Evolutionary conservation across 2,329 filamentous ascomycete genomes (phyloP), one percentile per base, ranked within the genome.

Genomic region (Didymella exigua): DNA sequence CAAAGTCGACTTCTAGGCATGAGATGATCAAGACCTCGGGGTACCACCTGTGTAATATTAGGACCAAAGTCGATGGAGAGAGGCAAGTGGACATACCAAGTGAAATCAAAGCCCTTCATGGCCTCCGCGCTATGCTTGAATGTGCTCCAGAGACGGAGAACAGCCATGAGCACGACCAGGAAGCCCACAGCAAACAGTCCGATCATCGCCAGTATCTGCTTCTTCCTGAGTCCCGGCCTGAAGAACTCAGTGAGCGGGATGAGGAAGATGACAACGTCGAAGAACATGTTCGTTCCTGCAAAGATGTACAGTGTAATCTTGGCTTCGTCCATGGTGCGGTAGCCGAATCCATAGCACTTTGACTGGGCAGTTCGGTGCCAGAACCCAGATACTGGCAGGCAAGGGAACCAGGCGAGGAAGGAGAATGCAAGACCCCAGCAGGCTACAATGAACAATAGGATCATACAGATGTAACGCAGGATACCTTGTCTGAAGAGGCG

Each of bases 1-100:
- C 72, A 38, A 75, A 67, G 29, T 73, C 66, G 43, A 74, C 58
- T 50, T 75, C 72, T 29, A 75, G 59, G 40, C 61, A 67, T 13
- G 68, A 68, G 36, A 74, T 59, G 30, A 73, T 65, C n/a, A 71
- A 48, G 3, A 62, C 60, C 24, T 66, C 59, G 0, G 67, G 66
- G 14, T 68, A 68, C 65, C 69, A 68, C 36, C 36, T 38, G 11
- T 16, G 5, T 5, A 9, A 23, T 2, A 16, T 38, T 16, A 38
- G 21, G 5, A 24, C 14, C 13, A 7, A 9, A 9, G 7, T 19
- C 8, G 26, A 10, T 27, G 26, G n/a, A n/a, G n/a, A 21, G 3
- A 1, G 11, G 13, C 4, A 5, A 38, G 36, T 9, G 21, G 4
- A 13, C 36, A n/a, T 14, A 38, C 64, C 62, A 74, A 0, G 70